Base-by-base conservation (phyloP, 805 yeast genomes). In the Myxozyma kluyveri region DNA sequence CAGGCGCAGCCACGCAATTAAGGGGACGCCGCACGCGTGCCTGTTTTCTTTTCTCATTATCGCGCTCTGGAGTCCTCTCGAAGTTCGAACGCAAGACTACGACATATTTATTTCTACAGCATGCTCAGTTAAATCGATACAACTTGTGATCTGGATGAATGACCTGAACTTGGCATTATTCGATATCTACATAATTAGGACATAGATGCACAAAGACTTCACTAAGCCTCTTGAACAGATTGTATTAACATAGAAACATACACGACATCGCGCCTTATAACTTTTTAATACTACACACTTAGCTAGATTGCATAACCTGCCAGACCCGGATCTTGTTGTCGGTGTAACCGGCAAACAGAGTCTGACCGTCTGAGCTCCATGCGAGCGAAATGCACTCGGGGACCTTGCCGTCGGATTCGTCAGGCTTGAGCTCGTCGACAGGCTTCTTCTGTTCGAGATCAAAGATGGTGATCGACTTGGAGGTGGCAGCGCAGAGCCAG, bases 331-430 rank as follows among this genome's bases (percentile, higher is more conserved):
- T 91, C 75, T 86, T 83, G 83, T 88, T 88, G 80, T 93, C 99
- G 72, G 97, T 90, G 96, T 93, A 93, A 83, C 99, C 99, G 70
- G 98, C 96, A 75, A 88, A 93, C 78, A 93, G 83, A 86, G 86
- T 88, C 83, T 91, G 98, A 76, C 99, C 99, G 71, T 93, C 99
- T 77, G 96, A 91, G 70, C 98, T 90, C 99, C 99, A 93, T 75
- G 97, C 88, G 75, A 93, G 83, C 65, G 98, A 91, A 75, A 93
- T 80, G 75, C 95, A 91, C 77, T 88, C 96, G 74, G 99, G 98
- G 79, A 88, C 96, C 83, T 88, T 88, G 69, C 88, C 85, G 70
- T 84, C 80, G 70, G 93, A 87, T 73, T 88, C 88, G 80, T 93
- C 98, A 74, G 98, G 97, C 80, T 87, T 90, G 78, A 93, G 86